Percentiles rank a stretch among this genome's conserved stretches.
These are phyloP conservation scores for Talaromyces adpressus DNA, from an alignment of 495 filamentous ascomycete species.

Conservation along the genomic window DNA sequence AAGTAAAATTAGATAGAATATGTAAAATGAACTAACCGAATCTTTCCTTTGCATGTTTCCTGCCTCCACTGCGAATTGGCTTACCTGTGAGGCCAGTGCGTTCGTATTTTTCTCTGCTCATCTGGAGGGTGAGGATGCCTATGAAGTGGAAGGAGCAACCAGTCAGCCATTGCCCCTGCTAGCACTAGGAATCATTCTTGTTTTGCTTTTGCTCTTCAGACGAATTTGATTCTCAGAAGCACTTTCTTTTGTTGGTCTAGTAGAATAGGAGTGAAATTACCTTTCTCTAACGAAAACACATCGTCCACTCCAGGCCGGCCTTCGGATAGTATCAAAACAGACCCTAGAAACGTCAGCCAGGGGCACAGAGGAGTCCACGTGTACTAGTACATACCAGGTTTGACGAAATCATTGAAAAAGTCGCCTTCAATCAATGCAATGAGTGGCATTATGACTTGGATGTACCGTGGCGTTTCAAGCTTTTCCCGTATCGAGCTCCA, in stretches of 20 bases:
- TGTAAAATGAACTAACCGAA: conserved; percentile 25
- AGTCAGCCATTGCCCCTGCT: background rate
- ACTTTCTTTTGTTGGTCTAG: background rate
- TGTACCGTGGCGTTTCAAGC: conserved; percentile 45
- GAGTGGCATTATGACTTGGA: conserved; percentile 68
- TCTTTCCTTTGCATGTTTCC: conserved; percentile 54
- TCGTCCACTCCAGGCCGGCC: conserved; percentile 75
- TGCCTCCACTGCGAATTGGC: conserved; percentile 50
- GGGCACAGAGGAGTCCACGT: background rate
- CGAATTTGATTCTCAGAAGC: background rate
- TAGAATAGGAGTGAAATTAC: conserved; percentile 27
- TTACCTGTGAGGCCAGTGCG: conserved; percentile 75
- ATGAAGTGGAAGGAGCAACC: conserved; percentile 4
- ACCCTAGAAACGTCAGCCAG: conserved; percentile 46
- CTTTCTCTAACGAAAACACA: conserved; percentile 66
- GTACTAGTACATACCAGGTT: conserved; percentile 52
- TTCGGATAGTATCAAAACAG: conserved; percentile 86
- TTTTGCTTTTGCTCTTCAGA: background rate
- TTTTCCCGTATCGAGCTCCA: conserved; percentile 43
- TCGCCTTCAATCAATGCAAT: conserved; percentile 61
- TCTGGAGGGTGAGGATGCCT: conserved; percentile 68
- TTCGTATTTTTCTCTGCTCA: conserved; percentile 82
- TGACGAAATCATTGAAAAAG: conserved; percentile 85
- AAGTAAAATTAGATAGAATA: background rate
- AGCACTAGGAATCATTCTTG: background rate